Percentiles rank a stretch among this genome's conserved stretches.
Evolutionary conservation across 768 basidiomycete genomes (phyloP).

Genomic region (Cystoderma amianthinum): DNA sequence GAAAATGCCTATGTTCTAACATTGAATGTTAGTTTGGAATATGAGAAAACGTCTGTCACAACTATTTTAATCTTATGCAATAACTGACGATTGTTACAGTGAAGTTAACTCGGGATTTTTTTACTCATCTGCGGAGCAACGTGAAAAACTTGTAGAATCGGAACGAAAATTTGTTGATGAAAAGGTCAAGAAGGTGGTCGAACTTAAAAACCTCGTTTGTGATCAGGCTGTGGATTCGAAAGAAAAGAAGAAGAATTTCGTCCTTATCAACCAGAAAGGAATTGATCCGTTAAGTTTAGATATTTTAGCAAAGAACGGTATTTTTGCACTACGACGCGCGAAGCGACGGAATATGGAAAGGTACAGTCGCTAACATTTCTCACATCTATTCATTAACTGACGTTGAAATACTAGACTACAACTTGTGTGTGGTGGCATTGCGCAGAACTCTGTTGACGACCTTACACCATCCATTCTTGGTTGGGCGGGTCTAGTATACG

Average conservation of each 20-base stretch:
- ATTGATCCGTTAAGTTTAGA: constrained; percentile 97
- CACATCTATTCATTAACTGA: constrained; percentile 1
- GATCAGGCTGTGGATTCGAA: constrained; percentile 83
- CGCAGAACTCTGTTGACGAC: constrained; percentile 98
- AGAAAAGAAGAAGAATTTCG: constrained; percentile 82
- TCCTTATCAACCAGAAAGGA: constrained; percentile 97
- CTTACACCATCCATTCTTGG: constrained; percentile 87
- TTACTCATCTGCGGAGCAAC: constrained; percentile 96
- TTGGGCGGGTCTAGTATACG: constrained; percentile 98
- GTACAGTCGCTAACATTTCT: constrained; percentile 48
- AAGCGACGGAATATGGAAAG: constrained; percentile 99
- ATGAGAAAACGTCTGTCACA: constrained; percentile 91
- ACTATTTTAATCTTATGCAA: constrained; percentile 6
- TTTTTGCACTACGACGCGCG: constrained; percentile 88
- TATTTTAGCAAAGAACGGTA: constrained; percentile 93
- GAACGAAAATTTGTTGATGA: constrained; percentile 91
- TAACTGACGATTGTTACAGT: constrained; percentile 33
- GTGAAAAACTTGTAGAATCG: constrained; percentile 97
- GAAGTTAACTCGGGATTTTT: constrained; percentile 99
- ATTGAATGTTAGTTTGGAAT: constrained; percentile 95
- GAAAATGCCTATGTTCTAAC: constrained; percentile 95
- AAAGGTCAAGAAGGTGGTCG: constrained; percentile 93
- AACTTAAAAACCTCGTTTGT: constrained; percentile 93
- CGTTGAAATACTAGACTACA: constrained; percentile 59
- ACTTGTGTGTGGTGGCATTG: constrained; percentile 88